These are phyloP conservation scores for Candida sp. DNA, from an alignment of 1,139 yeast species.

Conservation along the genomic window DNA sequence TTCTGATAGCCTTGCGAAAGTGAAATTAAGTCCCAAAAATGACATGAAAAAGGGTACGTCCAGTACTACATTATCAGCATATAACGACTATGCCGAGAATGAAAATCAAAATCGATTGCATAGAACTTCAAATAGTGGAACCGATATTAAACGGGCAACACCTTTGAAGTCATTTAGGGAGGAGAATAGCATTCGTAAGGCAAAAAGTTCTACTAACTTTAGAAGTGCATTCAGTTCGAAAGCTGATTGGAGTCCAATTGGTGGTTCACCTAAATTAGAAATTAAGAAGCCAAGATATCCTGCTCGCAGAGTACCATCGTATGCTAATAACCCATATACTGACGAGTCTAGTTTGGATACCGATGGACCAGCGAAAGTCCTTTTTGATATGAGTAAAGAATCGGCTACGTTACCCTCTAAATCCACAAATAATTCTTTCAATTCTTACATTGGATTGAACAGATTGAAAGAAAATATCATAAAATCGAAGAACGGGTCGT, in stretches of 20 bases:
- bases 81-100: constrained; percentile 1
- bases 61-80: constrained; percentile 22
- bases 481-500: constrained; percentile 16
- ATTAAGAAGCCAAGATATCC: constrained; percentile 29
- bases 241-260: constrained; percentile 2
- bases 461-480: constrained; percentile 31
- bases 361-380: constrained; percentile 3
- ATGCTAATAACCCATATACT: constrained; percentile 25
- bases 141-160: constrained; percentile 4
- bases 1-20: constrained; percentile 6
- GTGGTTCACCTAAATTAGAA: constrained; percentile 31
- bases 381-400: constrained; percentile 7
- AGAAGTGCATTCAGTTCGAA: constrained; percentile 3
- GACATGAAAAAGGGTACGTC: constrained; percentile 22
- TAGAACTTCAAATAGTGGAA: not conserved
- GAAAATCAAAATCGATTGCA: constrained; percentile 1
- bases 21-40: constrained; percentile 5
- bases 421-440: constrained; percentile 26
- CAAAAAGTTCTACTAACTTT: constrained; percentile 36
- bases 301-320: constrained; percentile 21
- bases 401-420: constrained; percentile 36
- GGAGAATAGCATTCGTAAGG: constrained; percentile 22
- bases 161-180: not conserved
- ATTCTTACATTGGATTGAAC: constrained; percentile 39
- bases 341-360: constrained; percentile 8